Conservation (phyloP, 352 stramenopile species). For the Elongisporangium anandrum region DNA sequence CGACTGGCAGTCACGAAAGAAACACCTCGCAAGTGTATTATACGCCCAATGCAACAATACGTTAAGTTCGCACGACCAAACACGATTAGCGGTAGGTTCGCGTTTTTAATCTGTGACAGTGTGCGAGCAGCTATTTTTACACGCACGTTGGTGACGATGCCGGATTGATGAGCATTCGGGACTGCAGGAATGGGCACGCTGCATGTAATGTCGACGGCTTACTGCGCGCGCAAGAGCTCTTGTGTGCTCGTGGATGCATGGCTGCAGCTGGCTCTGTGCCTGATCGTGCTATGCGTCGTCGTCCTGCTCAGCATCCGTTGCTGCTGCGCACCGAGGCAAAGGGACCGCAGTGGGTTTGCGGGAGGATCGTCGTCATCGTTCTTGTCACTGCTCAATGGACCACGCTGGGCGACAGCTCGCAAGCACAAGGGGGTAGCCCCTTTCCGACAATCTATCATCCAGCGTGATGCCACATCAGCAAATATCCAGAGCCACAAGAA, state of each 20-base stretch:
- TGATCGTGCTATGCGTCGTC: constrained; percentile 15
- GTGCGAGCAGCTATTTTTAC: neutral
- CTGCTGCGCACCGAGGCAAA: constrained; percentile 14
- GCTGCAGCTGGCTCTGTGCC: constrained; percentile 41
- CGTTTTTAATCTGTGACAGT: neutral
- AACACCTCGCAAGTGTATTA: constrained; percentile 2
- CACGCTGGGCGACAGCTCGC: neutral
- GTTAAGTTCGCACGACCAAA: constrained; percentile 1
- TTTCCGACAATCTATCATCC: constrained; percentile 61
- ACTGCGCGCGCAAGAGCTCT: constrained; percentile 39
- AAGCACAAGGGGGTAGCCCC: constrained; percentile 29
- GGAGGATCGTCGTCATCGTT: neutral
- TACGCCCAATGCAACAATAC: neutral
- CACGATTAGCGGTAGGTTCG: neutral
- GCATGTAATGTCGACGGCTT: constrained; percentile 41
- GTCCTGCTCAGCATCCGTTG: constrained; percentile 16
- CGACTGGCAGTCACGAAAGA: constrained; percentile 4
- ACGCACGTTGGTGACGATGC: neutral
- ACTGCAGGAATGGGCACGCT: constrained; percentile 45
- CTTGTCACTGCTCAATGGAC: constrained; percentile 2
- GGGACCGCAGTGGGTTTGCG: neutral
- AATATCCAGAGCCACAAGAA: constrained; percentile 77
- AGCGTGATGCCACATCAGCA: constrained; percentile 53
- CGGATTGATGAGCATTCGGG: neutral
- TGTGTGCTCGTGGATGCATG: constrained; percentile 67